Evolutionary conservation across 73 alveolate species (phyloP), one percentile per base, ranked within the genome.

Genomic region (Paramecium sonneborni): DNA sequence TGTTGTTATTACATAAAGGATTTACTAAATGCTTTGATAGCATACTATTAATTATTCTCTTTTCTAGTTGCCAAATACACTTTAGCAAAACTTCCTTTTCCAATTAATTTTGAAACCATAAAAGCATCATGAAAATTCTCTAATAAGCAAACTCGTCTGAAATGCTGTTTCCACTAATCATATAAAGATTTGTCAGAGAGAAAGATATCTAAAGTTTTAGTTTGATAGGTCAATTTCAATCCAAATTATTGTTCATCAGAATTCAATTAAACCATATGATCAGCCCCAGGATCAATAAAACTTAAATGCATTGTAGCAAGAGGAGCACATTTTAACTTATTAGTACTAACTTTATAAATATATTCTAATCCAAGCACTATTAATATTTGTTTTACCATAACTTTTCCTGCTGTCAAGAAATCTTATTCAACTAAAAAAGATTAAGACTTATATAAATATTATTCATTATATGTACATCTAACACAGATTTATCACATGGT

Each of bases 41-140:
- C 97, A 93, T 92, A 92, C 46, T 70, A 15, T 26, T 76, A 79
- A 57, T 93, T 69, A 85, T 88, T 58, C 48, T 55, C 82, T 70
- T 88, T 92, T 84, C 93, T 86, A 35, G 93, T 87, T 12, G 94
- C 97, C 55, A 94, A 82, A 87, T 86, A 94, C 18, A 94, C 97
- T 30, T 87, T 94, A 2, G 95, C 97, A 94, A 82, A 94, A n/a
- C 93, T 86, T 30, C 97, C 97, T 58, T 88, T 85, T 5, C 97
- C 97, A 55, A 94, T 92, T 20, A 82, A 52, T 52, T 94, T 94
- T 5, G 69, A 44, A 21, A 79, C 90, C 41, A 79, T 23, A 24
- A 39, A 79, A 15, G 69, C 69, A 79, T 41, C 90, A 43, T 79
- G 90, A 20, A 79, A 79, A 79, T 46, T 24, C 41, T 79, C 90